Evolutionary conservation across 2,329 filamentous ascomycete genomes (phyloP).

Genomic region (Hortaea werneckii): DNA sequence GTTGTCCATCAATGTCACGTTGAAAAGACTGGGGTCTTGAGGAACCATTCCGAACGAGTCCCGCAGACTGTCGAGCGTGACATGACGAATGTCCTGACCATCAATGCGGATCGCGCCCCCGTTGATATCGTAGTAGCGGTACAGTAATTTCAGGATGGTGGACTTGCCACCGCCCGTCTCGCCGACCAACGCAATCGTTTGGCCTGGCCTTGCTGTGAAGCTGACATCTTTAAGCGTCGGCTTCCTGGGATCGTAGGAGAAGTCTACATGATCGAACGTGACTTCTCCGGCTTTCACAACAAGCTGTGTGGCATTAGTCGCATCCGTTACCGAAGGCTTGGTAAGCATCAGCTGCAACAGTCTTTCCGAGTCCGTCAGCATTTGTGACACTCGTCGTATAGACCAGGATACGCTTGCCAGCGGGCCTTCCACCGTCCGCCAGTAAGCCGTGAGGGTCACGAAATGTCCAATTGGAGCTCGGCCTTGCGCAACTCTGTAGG

Average conservation of each 20-base stretch:
- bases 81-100: slow-evolving; percentile 48
- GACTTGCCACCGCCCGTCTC: slow-evolving; percentile 55
- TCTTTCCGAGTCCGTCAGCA: slow-evolving; percentile 56
- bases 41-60: slow-evolving; percentile 53
- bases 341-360: slow-evolving; percentile 48
- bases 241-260: slow-evolving; percentile 46
- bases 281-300: slow-evolving; percentile 39
- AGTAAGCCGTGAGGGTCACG: slow-evolving; percentile 56
- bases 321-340: slow-evolving; percentile 45
- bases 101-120: slow-evolving; percentile 47
- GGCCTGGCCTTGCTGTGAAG: slow-evolving; percentile 41
- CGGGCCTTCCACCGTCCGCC: slow-evolving; percentile 40
- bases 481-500: slow-evolving; percentile 42
- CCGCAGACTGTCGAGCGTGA: slow-evolving; percentile 49
- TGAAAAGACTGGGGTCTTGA: slow-evolving; percentile 55
- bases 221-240: slow-evolving; percentile 41
- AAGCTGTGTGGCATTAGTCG: slow-evolving; percentile 36
- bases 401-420: slow-evolving; percentile 42
- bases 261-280: slow-evolving; percentile 45
- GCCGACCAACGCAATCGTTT: slow-evolving; percentile 52
- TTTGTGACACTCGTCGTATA: slow-evolving; percentile 38
- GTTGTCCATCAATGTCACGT: slow-evolving; percentile 54
- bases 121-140: slow-evolving; percentile 50
- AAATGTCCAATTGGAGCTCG: slow-evolving; percentile 48
- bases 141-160: slow-evolving; percentile 50